Conservation (phyloP, 495 filamentous ascomycete genomes). For the Trichocladium uniseriatum region DNA sequence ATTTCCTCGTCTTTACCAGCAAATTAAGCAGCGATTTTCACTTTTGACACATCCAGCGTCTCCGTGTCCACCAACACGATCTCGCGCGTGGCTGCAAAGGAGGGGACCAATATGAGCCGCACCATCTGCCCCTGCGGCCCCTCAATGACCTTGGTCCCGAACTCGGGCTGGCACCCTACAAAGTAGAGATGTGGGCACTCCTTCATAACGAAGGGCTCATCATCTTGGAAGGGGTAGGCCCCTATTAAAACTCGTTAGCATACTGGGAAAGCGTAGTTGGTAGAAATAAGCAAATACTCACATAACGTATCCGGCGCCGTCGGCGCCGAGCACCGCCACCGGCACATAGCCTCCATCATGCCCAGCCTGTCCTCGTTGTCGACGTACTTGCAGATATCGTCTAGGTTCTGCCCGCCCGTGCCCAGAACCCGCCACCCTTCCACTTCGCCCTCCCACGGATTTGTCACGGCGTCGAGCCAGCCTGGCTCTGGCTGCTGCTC, state of each 20-base stretch:
- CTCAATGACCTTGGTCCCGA: constrained; percentile 61
- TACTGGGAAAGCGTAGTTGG: too few relatives aligned
- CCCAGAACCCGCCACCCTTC: constrained; percentile 81
- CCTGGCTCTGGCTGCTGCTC: constrained; percentile 38
- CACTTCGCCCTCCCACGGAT: constrained; percentile 83
- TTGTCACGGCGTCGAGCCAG: constrained; percentile 86
- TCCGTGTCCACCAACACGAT: constrained; percentile 81
- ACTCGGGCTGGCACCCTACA: constrained; percentile 76
- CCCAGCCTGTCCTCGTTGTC: constrained; percentile 62
- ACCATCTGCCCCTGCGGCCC: constrained; percentile 55
- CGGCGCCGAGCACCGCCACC: constrained; percentile 86
- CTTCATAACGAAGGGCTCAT: constrained; percentile 76
- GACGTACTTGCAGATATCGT: constrained; percentile 89
- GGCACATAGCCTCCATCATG: constrained; percentile 84
- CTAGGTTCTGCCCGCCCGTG: constrained; percentile 82
- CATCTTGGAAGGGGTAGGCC: constrained; percentile 89
- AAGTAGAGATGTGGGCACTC: constrained; percentile 87
- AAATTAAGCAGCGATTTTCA: constrained; percentile 37
- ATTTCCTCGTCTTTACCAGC: background rate
- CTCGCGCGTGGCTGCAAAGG: constrained; percentile 69
- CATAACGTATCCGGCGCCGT: constrained; percentile 95
- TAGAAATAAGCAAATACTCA: constrained; percentile 42
- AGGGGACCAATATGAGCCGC: constrained; percentile 68
- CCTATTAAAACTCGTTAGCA: constrained; percentile 40
- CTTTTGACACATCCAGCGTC: constrained; percentile 64